A percentile compares a stretch with the other conserved stretches of the same genome.
Evolutionary conservation across 225 moss, liverwort and hornwort genomes (phyloP).

Genomic region (Marchantia polymorpha): DNA sequence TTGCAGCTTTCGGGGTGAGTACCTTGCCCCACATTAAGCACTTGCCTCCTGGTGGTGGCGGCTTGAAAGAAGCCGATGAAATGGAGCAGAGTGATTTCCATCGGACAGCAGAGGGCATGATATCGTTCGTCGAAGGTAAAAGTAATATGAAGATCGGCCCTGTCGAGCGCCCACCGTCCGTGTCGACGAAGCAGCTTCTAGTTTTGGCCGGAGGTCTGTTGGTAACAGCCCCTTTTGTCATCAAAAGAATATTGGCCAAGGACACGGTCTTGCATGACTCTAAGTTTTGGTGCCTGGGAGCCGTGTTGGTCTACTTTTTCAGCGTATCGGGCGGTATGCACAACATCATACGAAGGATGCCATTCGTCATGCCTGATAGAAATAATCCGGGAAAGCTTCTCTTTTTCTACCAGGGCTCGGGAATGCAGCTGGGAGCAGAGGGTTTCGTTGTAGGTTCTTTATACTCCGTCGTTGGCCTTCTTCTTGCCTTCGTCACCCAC

Average conservation of each 20-base stretch:
- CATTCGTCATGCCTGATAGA: conserved; percentile 83
- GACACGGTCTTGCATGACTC: conserved; percentile 84
- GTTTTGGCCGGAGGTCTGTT: conserved; percentile 52
- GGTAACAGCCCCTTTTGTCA: conserved; percentile 66
- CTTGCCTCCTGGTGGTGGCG: conserved; percentile 57
- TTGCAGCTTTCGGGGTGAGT: conserved; percentile 70
- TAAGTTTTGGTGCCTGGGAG: conserved; percentile 72
- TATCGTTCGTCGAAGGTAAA: conserved; percentile 66
- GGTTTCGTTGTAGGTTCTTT: conserved; percentile 91
- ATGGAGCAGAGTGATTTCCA: conserved; percentile 70
- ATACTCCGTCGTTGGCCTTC: conserved; percentile 78
- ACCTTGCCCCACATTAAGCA: conserved; percentile 71
- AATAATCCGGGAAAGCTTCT: conserved; percentile 73
- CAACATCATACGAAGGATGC: conserved; percentile 96
- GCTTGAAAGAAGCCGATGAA: conserved; percentile 54
- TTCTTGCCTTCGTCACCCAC: conserved; percentile 74
- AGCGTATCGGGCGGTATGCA: conserved; percentile 99
- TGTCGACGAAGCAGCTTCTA: conserved; percentile 65
- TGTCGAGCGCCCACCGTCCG: conserved; percentile 80
- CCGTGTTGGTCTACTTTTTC: conserved; percentile 85
- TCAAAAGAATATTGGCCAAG: conserved; percentile 61
- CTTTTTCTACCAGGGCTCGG: conserved; percentile 91
- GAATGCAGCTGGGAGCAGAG: conserved; percentile 95
- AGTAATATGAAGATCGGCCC: conserved; percentile 62
- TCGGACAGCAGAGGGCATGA: conserved; percentile 74